Conservation (phyloP, 1,139 yeast genomes). For the Lizanozyma gosingica region DNA sequence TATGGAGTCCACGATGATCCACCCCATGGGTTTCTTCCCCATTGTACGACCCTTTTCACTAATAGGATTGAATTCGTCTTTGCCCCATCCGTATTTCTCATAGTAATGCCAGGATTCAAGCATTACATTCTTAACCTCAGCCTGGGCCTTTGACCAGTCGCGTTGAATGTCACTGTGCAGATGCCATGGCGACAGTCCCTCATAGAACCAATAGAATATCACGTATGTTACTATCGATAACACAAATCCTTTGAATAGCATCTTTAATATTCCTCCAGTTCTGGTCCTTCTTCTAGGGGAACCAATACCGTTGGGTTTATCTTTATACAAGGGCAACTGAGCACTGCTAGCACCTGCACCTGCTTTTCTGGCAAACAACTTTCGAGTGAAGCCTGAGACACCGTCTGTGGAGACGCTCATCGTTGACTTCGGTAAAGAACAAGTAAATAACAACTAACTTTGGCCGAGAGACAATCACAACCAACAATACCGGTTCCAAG, state of each 20-base stretch:
- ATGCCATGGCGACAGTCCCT: too few relatives aligned
- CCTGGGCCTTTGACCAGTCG: constrained; percentile 38
- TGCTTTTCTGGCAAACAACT: background rate
- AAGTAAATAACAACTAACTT: too few relatives aligned
- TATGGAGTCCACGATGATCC: constrained; percentile 88
- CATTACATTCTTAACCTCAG: constrained; percentile 55
- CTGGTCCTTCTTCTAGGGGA: constrained; percentile 1
- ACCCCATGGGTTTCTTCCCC: constrained; percentile 82
- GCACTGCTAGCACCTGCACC: constrained; percentile 3
- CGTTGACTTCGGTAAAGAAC: too few relatives aligned
- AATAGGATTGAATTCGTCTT: constrained; percentile 59
- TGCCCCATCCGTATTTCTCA: constrained; percentile 75
- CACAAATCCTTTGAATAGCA: constrained; percentile 37
- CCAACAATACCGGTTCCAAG: too few relatives aligned
- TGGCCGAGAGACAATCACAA: too few relatives aligned
- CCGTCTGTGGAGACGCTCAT: too few relatives aligned
- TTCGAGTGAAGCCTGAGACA: too few relatives aligned
- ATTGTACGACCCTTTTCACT: constrained; percentile 59
- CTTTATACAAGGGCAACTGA: constrained; percentile 30
- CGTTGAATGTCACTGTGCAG: background rate
- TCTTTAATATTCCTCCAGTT: constrained; percentile 10
- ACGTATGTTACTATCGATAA: constrained; percentile 30
- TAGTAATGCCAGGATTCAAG: constrained; percentile 76
- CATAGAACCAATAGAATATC: constrained; percentile 15
- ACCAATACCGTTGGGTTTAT: constrained; percentile 18